phyloP scores from a whole-genome alignment of 2,329 filamentous ascomycete genomes.

The Sclerotiophoma versabilis region DNA sequence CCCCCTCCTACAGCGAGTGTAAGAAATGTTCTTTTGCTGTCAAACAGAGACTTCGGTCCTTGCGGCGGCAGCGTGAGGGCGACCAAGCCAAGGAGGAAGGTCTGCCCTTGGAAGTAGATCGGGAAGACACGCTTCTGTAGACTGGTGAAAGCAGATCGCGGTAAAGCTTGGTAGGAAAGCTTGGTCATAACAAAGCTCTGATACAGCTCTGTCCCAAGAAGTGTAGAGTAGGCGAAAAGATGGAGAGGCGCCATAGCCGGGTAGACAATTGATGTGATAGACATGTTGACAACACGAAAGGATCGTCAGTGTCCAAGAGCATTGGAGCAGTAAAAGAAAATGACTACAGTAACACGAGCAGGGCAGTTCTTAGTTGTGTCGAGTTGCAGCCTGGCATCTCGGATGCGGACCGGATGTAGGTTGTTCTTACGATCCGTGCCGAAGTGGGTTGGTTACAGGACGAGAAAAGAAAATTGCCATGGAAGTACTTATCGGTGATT shows the following conservation, averaged over 20 bases:
- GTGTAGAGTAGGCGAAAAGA: constrained; percentile 49
- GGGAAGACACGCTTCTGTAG: constrained; percentile 53
- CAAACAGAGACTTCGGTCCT: constrained; percentile 38
- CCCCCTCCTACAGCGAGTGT: constrained; percentile 41
- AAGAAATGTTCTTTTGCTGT: constrained; percentile 28
- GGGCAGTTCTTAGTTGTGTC: not conserved
- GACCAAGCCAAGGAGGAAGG: constrained; percentile 45
- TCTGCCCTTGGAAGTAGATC: constrained; percentile 50
- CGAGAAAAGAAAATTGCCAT: not conserved
- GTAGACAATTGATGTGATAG: constrained; percentile 1
- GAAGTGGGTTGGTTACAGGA: not conserved
- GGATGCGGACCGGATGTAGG: not conserved
- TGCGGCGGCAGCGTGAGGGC: constrained; percentile 45
- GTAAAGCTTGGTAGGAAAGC: constrained; percentile 46
- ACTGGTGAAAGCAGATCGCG: constrained; percentile 47
- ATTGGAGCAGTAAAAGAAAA: not conserved
- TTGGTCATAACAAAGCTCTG: constrained; percentile 53
- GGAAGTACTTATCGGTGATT: not conserved
- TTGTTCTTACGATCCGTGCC: not conserved
- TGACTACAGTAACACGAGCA: not conserved
- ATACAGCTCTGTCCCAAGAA: constrained; percentile 51
- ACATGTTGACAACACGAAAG: constrained; percentile 1
- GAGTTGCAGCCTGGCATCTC: constrained; percentile 1
- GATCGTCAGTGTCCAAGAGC: not conserved
- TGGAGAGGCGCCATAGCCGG: constrained; percentile 41